Evolutionary conservation across 495 filamentous ascomycete species (phyloP), one percentile per base, ranked within the genome.

Genomic region (Amniculicola lignicola): DNA sequence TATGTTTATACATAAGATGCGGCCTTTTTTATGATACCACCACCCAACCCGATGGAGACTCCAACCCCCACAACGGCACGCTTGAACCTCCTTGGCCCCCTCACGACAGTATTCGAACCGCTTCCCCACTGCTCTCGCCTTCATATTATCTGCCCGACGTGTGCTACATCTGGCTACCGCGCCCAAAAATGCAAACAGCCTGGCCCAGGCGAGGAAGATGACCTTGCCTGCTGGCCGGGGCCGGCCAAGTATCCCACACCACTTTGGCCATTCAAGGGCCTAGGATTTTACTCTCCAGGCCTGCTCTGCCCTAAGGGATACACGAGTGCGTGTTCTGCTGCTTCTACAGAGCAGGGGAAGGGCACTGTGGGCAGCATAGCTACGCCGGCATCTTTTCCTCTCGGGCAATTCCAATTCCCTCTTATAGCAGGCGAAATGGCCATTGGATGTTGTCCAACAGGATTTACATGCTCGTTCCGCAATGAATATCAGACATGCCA

Each of bases 231-330:
- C 46, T 57, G 54, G 54, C 54, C 54, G 1, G 3, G 6, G 24
- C 38, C 54, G 7, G 51, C 54, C 6, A n/a, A n/a, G 3, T 44
- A 28, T 38, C 54, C 54, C 14, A 45, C 10, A 14, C 27, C 7
- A 11, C 16, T n/a, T 1, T 12, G 36, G 11, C 23, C 25, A 23
- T 24, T 50, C 14, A 23, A n/a, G 12, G 54, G 54, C 1, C 10
- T 57, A 4, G 54, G 54, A 12, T 57, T 57, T 27, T 57, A 57
- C 19, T 57, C 54, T 22, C 54, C 54, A 1, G 54, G 54, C 14
- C 19, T 50, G 16, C 1, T 44, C 4, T 57, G 54, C 29, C 54
- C 54, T 10, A 51, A 16, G 1, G 54, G 54, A 1, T 57, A 57
- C 15, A 24, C 38, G 4, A 57, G 29, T 22, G 54, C 54, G 11